Base-by-base conservation (phyloP, 176 grass and related monocot genomes). In the Aegilops tauschii region DNA sequence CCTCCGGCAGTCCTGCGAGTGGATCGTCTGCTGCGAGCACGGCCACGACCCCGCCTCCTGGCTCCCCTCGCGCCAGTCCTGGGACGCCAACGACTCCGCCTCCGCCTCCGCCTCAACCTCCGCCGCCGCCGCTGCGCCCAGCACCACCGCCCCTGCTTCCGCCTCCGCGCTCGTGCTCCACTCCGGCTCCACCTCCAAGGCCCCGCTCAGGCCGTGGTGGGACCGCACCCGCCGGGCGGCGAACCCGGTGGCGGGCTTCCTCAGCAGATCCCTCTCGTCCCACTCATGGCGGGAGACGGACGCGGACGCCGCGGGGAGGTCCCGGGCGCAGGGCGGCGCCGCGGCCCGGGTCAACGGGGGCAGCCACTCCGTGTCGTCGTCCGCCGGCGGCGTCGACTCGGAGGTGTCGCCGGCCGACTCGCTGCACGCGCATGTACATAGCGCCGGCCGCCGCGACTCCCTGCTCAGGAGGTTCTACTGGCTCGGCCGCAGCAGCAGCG, bases 11-110 rank as follows among this genome's bases (percentile, higher is more conserved):
- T 91, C 93, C 79, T 95, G 86, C 85, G 93, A 93, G 6, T 93
- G 88, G 90, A 95, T 92, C 47, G 82, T 84, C 73, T 90, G 86
- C 69, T 92, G 86, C 39, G 85, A 90, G 65, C 42, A 77, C n/a
- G 88, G 17, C 47, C 79, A 45, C 56, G 75, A 37, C 59, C 23
- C 40, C 40, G 72, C 72, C 72, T 92, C 93, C 17, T 92, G 85
- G 82, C 84, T 92, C 3, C 87, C 87, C 45, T 91, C 93, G 37
- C 91, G 93, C 20, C 93, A 92, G 84, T 95, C 90, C 12, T 90
- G 91, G 84, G 93, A 93, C 6, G 88, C 83, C 72, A 75, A 49
- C 72, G 72, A 50, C 82, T 81, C 88, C 13, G 88, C 86, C 76
- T 25, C 69, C 4, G 83, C 86, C 14, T 25, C 70, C 4, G 84